Evolutionary conservation across 495 filamentous ascomycete species (phyloP).

Genomic region (Aspergillus haitiensis): DNA sequence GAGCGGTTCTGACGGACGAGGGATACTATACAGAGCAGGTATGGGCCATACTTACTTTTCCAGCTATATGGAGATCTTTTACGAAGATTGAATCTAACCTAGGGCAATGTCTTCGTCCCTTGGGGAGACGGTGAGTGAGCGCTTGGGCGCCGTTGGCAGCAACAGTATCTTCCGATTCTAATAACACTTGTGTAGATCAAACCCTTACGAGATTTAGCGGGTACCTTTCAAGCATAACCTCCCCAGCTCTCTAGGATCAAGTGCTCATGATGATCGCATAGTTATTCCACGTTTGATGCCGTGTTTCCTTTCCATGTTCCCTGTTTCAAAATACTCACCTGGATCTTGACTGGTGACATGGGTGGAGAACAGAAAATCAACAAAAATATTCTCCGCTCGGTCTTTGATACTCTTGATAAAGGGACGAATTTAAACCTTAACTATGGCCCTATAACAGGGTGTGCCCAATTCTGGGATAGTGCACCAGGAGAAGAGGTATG

Average conservation of each 20-base stretch:
- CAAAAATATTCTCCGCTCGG: background rate
- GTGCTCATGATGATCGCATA: background rate
- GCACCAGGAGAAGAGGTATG: background rate
- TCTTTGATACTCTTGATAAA: background rate
- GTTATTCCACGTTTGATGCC: background rate
- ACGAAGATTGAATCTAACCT: background rate
- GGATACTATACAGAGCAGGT: slow-evolving; percentile 2
- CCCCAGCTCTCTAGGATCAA: background rate
- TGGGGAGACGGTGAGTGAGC: background rate
- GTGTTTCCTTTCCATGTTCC: background rate
- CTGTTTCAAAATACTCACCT: slow-evolving; percentile 1
- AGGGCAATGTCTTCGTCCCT: background rate
- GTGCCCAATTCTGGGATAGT: slow-evolving; percentile 3
- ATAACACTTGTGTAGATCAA: background rate
- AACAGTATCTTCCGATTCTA: background rate
- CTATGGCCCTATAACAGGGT: background rate
- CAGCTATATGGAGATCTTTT: background rate
- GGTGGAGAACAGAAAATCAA: background rate
- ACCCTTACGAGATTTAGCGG: background rate
- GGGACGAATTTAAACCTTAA: background rate
- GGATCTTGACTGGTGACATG: slow-evolving; percentile 1
- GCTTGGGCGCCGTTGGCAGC: background rate
- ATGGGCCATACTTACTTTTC: background rate
- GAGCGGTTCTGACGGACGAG: background rate
- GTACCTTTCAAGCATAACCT: background rate